Evolutionary conservation across 1,284 basidiomycete species (phyloP).

Genomic region (Sphaerobolus stellatus): DNA sequence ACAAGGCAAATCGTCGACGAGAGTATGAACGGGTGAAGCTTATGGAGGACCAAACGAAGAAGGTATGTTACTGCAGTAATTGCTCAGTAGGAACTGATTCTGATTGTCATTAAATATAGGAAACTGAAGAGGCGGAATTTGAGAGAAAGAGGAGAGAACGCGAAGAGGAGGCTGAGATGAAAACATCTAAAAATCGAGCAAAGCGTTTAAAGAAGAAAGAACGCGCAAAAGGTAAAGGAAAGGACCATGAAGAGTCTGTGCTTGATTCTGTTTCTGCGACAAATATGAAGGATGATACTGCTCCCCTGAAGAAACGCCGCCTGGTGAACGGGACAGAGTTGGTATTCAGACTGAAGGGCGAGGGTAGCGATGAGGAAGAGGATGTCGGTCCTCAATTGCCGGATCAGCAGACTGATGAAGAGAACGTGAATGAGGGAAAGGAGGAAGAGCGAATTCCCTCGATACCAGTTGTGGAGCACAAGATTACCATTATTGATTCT

Average conservation of each 20-base stretch:
- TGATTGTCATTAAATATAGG: slow-evolving; percentile 42
- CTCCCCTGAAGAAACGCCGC: slow-evolving; percentile 48
- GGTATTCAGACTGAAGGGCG: slow-evolving; percentile 54
- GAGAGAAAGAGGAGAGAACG: slow-evolving; percentile 62
- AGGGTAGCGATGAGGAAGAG: slow-evolving; percentile 40
- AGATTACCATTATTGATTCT: slow-evolving; percentile 8
- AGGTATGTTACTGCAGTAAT: slow-evolving; percentile 50
- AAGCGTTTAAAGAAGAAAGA: slow-evolving; percentile 90
- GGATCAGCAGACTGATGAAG: neutral
- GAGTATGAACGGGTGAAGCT: slow-evolving; percentile 94
- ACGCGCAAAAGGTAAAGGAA: slow-evolving; percentile 49
- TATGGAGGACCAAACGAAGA: slow-evolving; percentile 80
- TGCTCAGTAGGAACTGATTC: slow-evolving; percentile 1
- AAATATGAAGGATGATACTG: slow-evolving; percentile 19
- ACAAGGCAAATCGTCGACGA: slow-evolving; percentile 90
- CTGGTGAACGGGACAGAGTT: slow-evolving; percentile 60
- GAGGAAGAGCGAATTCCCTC: neutral
- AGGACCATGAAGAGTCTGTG: slow-evolving; percentile 16
- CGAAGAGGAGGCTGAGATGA: slow-evolving; percentile 70
- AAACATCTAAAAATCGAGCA: slow-evolving; percentile 90
- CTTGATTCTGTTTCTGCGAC: slow-evolving; percentile 14
- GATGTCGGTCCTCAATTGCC: too few species aligned
- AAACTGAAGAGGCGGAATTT: slow-evolving; percentile 64
- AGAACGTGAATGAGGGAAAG: neutral
- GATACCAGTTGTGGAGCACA: slow-evolving; percentile 2